Base-by-base conservation (phyloP, 257 asterid species). In the Capsicum pubescens region DNA sequence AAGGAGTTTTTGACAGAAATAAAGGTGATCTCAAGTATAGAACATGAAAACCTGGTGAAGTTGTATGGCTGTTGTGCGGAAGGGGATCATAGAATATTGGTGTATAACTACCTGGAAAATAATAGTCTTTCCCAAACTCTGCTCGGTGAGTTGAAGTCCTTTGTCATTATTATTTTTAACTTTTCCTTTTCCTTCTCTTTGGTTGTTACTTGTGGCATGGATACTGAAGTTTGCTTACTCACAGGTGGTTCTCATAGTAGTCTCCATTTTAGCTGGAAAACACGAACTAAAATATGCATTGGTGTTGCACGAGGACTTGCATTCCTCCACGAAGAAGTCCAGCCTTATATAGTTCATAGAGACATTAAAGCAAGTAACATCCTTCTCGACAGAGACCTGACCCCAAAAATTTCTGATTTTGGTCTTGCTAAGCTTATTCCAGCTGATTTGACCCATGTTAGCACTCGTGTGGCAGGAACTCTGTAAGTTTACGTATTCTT, bases 381-480 rank as follows among this genome's bases (percentile, higher is more conserved):
- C 76, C 98, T 94, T 77, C 94, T 94, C 2, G 99, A 95, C 89
- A 90, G 88, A 89, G 95, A 94, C 83, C 91, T 95, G 85, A 91
- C 83, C 16, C 92, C 98, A 2, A 95, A 94, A 87, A 95, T 95
- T 79, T 91, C 99, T 0, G 98, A 95, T 91, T 95, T 95, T 83
- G 99, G 99, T 84, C 91, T 95, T 84, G 99, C 98, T 0, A 95
- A 95, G 90, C 93, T 95, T 72, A 90, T 94, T 36, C 99, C 98
- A 0, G 77, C 89, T 63, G 83, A 91, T 42, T 64, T 87, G 21
- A 94, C 98, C 81, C 99, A 95, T 89, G 83, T 94, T 82, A 95
- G 97, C 93, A 95, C 99, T 3, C 95, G 97, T 1, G 94, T 96
- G 82, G 99, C 98, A 6, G 99, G 98, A 79, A 95, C 99, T n/a